These are phyloP conservation scores for Neurospora sp. DNA, from an alignment of 495 filamentous ascomycete genomes.

Conservation along the genomic window DNA sequence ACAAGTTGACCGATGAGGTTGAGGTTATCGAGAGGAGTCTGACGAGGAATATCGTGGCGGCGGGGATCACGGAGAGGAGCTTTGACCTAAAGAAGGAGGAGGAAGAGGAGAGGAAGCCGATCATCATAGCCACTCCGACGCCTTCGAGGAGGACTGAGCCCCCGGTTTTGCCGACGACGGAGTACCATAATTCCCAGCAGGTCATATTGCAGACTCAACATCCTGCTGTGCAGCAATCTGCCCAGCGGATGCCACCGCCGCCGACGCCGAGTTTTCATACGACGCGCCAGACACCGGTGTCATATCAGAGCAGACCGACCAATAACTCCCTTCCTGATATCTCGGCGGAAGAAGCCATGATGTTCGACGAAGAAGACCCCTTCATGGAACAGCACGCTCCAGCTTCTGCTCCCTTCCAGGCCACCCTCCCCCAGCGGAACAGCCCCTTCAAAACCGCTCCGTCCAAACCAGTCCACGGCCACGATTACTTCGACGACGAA, in stretches of 20 bases:
- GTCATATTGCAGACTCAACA: constrained; percentile 40
- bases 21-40: constrained; percentile 20
- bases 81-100: constrained; percentile 19
- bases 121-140: constrained; percentile 6
- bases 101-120: constrained; percentile 12
- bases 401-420: background rate
- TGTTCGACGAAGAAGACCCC: constrained; percentile 34
- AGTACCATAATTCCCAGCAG: constrained; percentile 13
- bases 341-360: constrained; percentile 26
- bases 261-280: background rate
- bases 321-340: constrained; percentile 11
- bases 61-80: constrained; percentile 24
- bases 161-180: background rate
- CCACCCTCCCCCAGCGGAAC: background rate
- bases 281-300: background rate
- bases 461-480: background rate
- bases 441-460: background rate
- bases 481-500: constrained; percentile 55
- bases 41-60: constrained; percentile 19
- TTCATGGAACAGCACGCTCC: constrained; percentile 9
- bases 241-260: background rate
- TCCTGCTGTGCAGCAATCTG: background rate
- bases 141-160: background rate
- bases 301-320: background rate
- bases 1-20: constrained; percentile 23